Evolutionary conservation across 2,329 filamentous ascomycete species (phyloP).

Genomic region (Diplodia seriata): DNA sequence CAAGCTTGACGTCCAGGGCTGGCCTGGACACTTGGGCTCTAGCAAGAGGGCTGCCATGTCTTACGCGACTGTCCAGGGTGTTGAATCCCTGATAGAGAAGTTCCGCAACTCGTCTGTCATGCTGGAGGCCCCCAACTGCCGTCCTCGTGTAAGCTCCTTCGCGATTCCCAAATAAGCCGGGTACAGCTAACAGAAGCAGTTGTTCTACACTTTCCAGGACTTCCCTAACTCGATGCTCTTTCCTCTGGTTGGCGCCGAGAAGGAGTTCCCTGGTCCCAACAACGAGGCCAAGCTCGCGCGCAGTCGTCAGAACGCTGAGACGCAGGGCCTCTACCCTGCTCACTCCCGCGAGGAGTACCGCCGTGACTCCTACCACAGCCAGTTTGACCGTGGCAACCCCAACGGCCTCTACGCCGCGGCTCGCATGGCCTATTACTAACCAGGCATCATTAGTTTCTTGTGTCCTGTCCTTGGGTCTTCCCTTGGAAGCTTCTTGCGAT

Average conservation of each 20-base stretch:
- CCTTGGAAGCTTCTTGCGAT: slow-evolving; percentile 17
- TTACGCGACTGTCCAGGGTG: slow-evolving; percentile 96
- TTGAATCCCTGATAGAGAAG: slow-evolving; percentile 88
- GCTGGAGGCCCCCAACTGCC: slow-evolving; percentile 80
- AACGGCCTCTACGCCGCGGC: neutral
- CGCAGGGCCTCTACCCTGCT: slow-evolving; percentile 25
- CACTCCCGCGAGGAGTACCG: slow-evolving; percentile 28
- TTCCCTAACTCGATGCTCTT: slow-evolving; percentile 44
- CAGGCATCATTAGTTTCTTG: slow-evolving; percentile 17
- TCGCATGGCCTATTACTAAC: neutral
- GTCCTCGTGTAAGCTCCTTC: slow-evolving; percentile 72
- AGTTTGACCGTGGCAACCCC: slow-evolving; percentile 32
- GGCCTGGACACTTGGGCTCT: slow-evolving; percentile 59
- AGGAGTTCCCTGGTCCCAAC: slow-evolving; percentile 78
- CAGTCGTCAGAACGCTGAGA: slow-evolving; percentile 77
- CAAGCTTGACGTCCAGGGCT: slow-evolving; percentile 31
- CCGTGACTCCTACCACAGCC: slow-evolving; percentile 6
- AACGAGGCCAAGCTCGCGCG: slow-evolving; percentile 88
- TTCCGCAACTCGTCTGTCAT: slow-evolving; percentile 98
- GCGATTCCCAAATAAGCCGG: neutral
- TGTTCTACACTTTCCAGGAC: slow-evolving; percentile 59
- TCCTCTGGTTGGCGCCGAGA: slow-evolving; percentile 67
- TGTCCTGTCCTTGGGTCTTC: slow-evolving; percentile 22
- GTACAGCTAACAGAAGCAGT: slow-evolving; percentile 30
- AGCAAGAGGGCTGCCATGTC: slow-evolving; percentile 89